phyloP scores from a whole-genome alignment of 1,284 basidiomycete genomes.

The Mycena sp. region DNA sequence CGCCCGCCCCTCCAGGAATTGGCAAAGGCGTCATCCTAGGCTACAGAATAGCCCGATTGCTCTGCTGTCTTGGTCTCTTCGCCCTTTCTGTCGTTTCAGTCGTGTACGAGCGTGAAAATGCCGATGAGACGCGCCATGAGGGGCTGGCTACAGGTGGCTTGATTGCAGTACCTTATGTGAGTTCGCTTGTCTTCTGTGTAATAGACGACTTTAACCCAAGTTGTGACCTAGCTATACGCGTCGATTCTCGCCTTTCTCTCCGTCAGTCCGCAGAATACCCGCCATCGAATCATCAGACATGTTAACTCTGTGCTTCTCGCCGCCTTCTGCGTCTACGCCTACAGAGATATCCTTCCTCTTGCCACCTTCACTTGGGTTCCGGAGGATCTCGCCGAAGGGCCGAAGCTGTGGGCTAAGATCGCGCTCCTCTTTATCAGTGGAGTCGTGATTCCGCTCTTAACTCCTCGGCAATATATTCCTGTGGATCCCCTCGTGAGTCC shows the following conservation, averaged over 20 bases:
- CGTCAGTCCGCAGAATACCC: not conserved
- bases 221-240: not conserved
- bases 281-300: not conserved
- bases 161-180: not conserved
- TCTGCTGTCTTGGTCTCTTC: not conserved
- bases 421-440: slow-evolving; percentile 42
- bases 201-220: not conserved
- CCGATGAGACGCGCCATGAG: not conserved
- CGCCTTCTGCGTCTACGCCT: slow-evolving; percentile 56
- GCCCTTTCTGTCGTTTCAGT: not conserved
- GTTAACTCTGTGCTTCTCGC: slow-evolving; percentile 46
- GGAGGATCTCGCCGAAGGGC: slow-evolving; percentile 43
- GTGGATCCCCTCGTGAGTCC: slow-evolving; percentile 51
- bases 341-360: slow-evolving; percentile 72
- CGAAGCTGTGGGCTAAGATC: slow-evolving; percentile 49
- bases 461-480: slow-evolving; percentile 54
- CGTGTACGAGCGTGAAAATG: not conserved
- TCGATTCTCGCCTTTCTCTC: not conserved
- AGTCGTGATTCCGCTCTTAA: slow-evolving; percentile 48
- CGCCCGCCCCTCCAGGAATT: not conserved
- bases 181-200: not conserved
- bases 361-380: slow-evolving; percentile 53
- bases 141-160: not conserved
- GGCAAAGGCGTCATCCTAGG: not conserved
- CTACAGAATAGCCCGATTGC: not conserved